A percentile compares a stretch with the other conserved stretches of the same genome.
phyloP scores from a whole-genome alignment of 2,329 filamentous ascomycete species.

The Xylariales sp. region DNA sequence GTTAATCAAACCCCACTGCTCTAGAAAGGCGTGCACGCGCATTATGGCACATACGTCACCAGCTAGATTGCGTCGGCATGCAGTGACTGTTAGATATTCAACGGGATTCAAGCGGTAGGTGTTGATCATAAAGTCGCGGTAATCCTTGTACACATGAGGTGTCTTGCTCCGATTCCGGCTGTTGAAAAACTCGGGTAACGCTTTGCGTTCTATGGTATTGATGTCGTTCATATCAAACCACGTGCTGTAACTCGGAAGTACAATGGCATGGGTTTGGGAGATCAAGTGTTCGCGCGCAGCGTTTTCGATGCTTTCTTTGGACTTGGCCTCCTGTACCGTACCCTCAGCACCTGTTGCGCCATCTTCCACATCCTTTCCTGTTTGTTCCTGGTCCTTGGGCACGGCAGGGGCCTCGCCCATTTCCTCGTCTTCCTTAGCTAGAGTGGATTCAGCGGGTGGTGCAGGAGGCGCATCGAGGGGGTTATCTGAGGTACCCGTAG shows the following conservation, averaged over 20 bases:
- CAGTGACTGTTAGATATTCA: constrained; percentile 97
- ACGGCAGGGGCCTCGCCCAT: constrained; percentile 76
- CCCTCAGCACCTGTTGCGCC: constrained; percentile 59
- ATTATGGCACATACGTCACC: constrained; percentile 99
- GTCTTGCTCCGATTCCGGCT: constrained; percentile 98
- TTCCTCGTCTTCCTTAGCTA: constrained; percentile 78
- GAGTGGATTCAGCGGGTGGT: constrained; percentile 70
- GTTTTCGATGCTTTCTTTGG: constrained; percentile 84
- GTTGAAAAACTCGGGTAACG: constrained; percentile 98
- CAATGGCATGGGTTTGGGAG: constrained; percentile 93
- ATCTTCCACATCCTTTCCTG: constrained; percentile 58
- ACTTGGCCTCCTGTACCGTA: constrained; percentile 69
- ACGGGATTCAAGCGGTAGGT: constrained; percentile 96
- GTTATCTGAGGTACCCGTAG: constrained; percentile 67
- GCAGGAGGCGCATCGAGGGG: constrained; percentile 76
- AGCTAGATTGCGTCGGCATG: constrained; percentile 92
- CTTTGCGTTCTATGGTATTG: constrained; percentile 92
- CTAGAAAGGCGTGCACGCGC: constrained; percentile 96
- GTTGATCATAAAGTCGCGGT: constrained; percentile 99
- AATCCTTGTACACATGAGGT: constrained; percentile 96
- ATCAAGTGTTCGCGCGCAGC: constrained; percentile 92
- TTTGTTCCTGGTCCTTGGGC: constrained; percentile 60
- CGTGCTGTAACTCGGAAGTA: constrained; percentile 95
- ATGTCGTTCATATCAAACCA: constrained; percentile 99
- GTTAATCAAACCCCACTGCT: constrained; percentile 99